Conservation (phyloP, 176 grass and related monocot genomes). For the Pontederia crassipes region DNA sequence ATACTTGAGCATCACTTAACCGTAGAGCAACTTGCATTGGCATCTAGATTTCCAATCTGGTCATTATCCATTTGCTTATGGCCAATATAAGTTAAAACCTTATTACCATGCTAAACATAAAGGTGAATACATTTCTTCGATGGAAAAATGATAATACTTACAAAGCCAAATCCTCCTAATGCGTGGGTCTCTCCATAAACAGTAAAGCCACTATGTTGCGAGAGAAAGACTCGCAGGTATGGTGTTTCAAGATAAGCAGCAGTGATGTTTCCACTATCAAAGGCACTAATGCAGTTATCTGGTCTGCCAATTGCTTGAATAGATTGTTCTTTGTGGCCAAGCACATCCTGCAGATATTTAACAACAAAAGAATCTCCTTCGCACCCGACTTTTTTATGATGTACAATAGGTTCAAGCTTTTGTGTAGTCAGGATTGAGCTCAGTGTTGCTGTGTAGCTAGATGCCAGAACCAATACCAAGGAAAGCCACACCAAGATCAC, state of each 20-base stretch:
- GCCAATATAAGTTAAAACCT: too few species aligned
- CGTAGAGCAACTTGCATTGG: too few species aligned
- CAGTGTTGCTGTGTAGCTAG: slow-evolving; percentile 25
- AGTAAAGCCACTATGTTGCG: slow-evolving; percentile 6
- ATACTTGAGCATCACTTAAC: too few species aligned
- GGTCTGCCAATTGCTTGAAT: background rate
- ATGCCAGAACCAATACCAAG: slow-evolving; percentile 11
- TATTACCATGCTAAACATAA: too few species aligned
- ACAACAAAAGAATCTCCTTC: slow-evolving; percentile 21
- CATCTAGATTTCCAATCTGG: too few species aligned
- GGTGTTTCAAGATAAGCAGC: slow-evolving; percentile 25
- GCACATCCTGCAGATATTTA: slow-evolving; percentile 15
- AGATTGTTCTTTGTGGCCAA: background rate
- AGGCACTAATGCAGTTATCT: background rate
- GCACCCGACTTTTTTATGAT: slow-evolving; percentile 11
- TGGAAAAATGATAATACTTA: slow-evolving; percentile 2
- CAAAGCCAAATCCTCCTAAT: slow-evolving; percentile 31
- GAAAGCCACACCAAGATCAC: slow-evolving; percentile 26
- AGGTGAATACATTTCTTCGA: too few species aligned
- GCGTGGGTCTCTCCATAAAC: slow-evolving; percentile 15
- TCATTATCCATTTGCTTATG: too few species aligned
- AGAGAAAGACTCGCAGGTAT: slow-evolving; percentile 27
- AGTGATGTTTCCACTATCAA: slow-evolving; percentile 22
- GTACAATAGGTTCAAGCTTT: slow-evolving; percentile 9
- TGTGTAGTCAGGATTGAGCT: slow-evolving; percentile 20